Base-by-base conservation (phyloP, 192 early-diverging fungal genomes). In the Entomortierella parvispora region DNA sequence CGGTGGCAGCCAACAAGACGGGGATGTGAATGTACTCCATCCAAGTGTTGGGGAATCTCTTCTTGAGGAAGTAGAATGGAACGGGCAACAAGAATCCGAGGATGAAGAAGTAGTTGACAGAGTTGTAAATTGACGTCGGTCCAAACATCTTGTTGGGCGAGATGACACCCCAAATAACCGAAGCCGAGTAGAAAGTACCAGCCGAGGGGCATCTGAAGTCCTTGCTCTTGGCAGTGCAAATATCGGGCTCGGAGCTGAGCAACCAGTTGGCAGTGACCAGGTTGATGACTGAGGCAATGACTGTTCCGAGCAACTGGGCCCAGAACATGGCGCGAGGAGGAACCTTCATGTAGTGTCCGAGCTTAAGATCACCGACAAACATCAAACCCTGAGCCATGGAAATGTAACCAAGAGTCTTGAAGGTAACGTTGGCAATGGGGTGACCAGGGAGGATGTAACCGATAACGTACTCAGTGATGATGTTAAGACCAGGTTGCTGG, bases 101-200 rank as follows among this genome's bases (percentile, higher is more conserved):
- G 15, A 89, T 51, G 71, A 88, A 83, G 65, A 84, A 82, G 22
- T 74, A 86, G 28, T 81, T 63, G 53, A 80, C 65, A 4, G 81
- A n/a, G n/a, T 65, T 62, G 59, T 88, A 88, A 0, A 74, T 72
- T 7, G 79, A 80, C 22, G 77, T 58, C 43, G 62, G 22, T 2
- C 71, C 80, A 42, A 92, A 93, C 84, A 93, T 88, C 3, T 84
- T 71, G 23, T 58, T 48, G 10, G 93, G 90, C 22, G 87, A 88
- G 60, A 94, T 91, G n/a, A 87, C 83, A 22, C 93, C 93, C 92
- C 92, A 94, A 60, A 94, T 89, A 48, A 87, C 83, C 9, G 84
- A 90, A 28, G 86, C 90, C 45, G 84, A 85, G 82, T 82, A 88
- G 57, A 93, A 94, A 32, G 83, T 84, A 7, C 25, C 32, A 51